phyloP scores from a whole-genome alignment of 2,329 filamentous ascomycete species.

The Colletotrichum phormii region DNA sequence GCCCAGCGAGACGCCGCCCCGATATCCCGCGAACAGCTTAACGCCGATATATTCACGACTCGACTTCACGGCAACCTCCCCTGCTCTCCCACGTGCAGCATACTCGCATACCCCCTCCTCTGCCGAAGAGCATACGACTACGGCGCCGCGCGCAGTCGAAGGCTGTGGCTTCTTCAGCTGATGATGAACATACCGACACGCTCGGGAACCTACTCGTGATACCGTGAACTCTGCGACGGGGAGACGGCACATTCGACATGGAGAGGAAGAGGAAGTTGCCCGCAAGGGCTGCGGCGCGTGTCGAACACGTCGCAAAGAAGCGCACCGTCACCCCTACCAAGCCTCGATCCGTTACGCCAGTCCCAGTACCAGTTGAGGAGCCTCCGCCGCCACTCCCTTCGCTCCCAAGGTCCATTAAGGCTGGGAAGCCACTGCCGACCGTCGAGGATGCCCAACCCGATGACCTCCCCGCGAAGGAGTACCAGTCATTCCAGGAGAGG shows the following conservation, averaged over 20 bases:
- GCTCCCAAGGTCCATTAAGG: conserved; percentile 72
- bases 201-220: conserved; percentile 28
- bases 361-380: conserved; percentile 50
- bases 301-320: conserved; percentile 70
- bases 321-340: conserved; percentile 68
- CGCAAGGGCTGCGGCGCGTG: conserved; percentile 69
- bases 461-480: conserved; percentile 73
- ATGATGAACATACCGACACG: conserved; percentile 34
- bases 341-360: conserved; percentile 59
- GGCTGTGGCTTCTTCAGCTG: conserved; percentile 28
- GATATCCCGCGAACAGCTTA: neutral
- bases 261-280: conserved; percentile 76
- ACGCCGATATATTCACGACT: neutral
- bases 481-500: conserved; percentile 81
- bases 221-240: conserved; percentile 28
- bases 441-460: conserved; percentile 75
- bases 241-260: conserved; percentile 52
- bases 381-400: conserved; percentile 51
- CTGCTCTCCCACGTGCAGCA: neutral
- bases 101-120: neutral
- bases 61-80: neutral
- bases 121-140: neutral
- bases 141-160: conserved; percentile 21
- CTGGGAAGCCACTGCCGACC: conserved; percentile 78
- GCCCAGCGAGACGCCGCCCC: neutral